A percentile compares a stretch with the other conserved stretches of the same genome.
These are phyloP conservation scores for Liquidambar formosana DNA, from an alignment of 164 flowering plant species.

Conservation along the genomic window DNA sequence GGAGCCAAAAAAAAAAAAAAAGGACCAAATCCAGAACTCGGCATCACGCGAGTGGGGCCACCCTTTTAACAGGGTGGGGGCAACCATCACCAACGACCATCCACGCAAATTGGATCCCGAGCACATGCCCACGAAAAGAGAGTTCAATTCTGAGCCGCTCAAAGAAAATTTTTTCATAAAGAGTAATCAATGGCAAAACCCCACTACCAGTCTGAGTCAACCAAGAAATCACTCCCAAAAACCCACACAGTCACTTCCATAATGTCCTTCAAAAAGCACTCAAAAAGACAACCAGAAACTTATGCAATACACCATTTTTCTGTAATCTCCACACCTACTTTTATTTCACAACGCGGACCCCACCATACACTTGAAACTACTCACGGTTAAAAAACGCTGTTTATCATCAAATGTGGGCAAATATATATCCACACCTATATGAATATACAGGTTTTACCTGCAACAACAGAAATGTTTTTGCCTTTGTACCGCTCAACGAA, in stretches of 20 bases:
- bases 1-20: constrained; percentile 8
- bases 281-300: constrained; percentile 39
- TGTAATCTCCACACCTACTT: constrained; percentile 9
- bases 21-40: constrained; percentile 2
- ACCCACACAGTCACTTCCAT: constrained; percentile 34
- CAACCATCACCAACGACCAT: constrained; percentile 41
- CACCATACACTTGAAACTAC: too few species aligned
- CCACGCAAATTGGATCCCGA: constrained; percentile 33
- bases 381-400: too few species aligned
- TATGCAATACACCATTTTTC: constrained; percentile 21
- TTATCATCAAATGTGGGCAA: neutral
- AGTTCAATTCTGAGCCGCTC: constrained; percentile 25
- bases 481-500: constrained; percentile 85
- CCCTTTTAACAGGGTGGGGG: constrained; percentile 28
- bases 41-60: constrained; percentile 30
- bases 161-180: constrained; percentile 18
- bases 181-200: constrained; percentile 35
- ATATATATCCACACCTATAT: neutral
- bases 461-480: constrained; percentile 82
- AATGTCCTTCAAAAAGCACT: constrained; percentile 23
- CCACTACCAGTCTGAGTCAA: constrained; percentile 50
- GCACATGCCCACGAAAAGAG: constrained; percentile 25
- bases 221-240: constrained; percentile 33
- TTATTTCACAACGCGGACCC: constrained; percentile 2
- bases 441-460: constrained; percentile 47